Evolutionary conservation across 164 flowering plant genomes (phyloP), one percentile per base, ranked within the genome.

Genomic region (Litsea cubeba): DNA sequence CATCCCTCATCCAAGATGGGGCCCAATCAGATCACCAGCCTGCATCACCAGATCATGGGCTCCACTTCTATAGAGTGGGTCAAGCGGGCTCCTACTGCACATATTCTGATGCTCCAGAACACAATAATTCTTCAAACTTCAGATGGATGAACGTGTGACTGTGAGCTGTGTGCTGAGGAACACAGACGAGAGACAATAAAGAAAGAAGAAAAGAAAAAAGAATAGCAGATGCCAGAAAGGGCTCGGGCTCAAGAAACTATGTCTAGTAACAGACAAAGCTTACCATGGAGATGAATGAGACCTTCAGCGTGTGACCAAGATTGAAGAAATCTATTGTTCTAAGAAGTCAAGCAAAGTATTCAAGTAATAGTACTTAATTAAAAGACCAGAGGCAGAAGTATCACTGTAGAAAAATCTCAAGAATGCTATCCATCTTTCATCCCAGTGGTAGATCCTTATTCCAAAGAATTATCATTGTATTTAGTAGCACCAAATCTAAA

Each of bases 171-270:
- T 20, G 66, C 25, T 17, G 28, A 63, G 25, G 15, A 2, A 24
- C 12, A 22, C 66, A 63, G 0, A 68, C 35, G 20, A n/a, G 7
- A n/a, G 46, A 50, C 12, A n/a, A 18, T 25, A 40, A 50, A 65
- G 40, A 65, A 63, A 68, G 32, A 72, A 15, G 68, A 8, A 62
- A 69, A 26, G 23, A 69, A 58, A 22, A 35, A 23, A 14, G 58
- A 58, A 69, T 6, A 11, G 62, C 62, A 35, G 20, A 17, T 23
- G 14, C 58, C 20, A 26, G 54, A 46, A 22, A 63, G 67, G 32
- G 50, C 68, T 69, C 64, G 71, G 79, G 74, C 81, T 76, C 81
- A 69, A 79, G 65, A 35, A 40, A 68, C n/a, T 7, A 54, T 54
- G 60, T 54, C 17, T 20, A 20, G 60, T 54, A 68, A 35, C 70